Percentiles rank a stretch among this genome's conserved stretches.
phyloP scores from a whole-genome alignment of 2,329 filamentous ascomycete species.

The Fusarium newnesense region DNA sequence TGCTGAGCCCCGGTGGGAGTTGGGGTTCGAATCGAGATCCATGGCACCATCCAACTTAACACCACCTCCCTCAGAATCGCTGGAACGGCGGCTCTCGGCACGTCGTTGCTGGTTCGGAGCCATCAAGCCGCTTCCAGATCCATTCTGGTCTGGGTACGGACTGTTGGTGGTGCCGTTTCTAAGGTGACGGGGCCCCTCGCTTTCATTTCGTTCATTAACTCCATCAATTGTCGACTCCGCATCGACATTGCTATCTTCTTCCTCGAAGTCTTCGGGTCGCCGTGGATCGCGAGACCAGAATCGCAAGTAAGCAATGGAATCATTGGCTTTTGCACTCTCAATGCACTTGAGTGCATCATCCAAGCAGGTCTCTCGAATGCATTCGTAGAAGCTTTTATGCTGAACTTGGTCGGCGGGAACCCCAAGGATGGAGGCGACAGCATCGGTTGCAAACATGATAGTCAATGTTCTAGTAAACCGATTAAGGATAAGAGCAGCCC shows the following conservation, averaged over 20 bases:
- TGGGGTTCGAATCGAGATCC: conserved; percentile 51
- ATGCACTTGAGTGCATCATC: conserved; percentile 80
- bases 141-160: not conserved
- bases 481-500: conserved; percentile 86
- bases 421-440: conserved; percentile 79
- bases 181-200: conserved; percentile 9
- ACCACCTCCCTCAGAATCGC: conserved; percentile 58
- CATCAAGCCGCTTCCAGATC: not conserved
- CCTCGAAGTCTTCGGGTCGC: conserved; percentile 61
- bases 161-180: not conserved
- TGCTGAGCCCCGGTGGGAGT: conserved; percentile 37
- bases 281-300: conserved; percentile 86
- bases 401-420: conserved; percentile 75
- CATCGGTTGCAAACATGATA: conserved; percentile 87
- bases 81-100: conserved; percentile 47
- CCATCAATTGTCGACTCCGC: conserved; percentile 15
- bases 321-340: conserved; percentile 88
- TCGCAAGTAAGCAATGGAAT: conserved; percentile 89
- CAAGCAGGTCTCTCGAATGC: conserved; percentile 81
- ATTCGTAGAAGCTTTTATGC: conserved; percentile 87
- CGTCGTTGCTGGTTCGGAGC: conserved; percentile 5
- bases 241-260: conserved; percentile 53
- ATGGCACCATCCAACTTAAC: conserved; percentile 56
- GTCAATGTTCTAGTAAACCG: conserved; percentile 84
- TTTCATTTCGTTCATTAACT: not conserved